Evolutionary conservation across 2,329 filamentous ascomycete species (phyloP), one percentile per base, ranked within the genome.

Genomic region (Apiospora phragmitis): DNA sequence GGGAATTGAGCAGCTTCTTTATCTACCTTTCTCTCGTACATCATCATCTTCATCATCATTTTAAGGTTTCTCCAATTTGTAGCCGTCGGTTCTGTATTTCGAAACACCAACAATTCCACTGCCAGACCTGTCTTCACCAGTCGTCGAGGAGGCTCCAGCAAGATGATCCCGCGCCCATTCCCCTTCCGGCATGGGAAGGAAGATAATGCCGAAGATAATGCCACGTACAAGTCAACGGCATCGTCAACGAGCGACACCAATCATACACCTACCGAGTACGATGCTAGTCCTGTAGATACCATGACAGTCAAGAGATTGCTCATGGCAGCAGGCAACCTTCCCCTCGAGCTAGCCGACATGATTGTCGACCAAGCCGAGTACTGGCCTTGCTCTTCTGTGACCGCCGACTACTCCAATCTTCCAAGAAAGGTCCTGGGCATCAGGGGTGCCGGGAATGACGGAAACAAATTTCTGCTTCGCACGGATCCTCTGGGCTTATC

Each of bases 321-420:
- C n/a, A 76, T 75, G 35, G 81, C 82, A 68, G 80, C 78, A 14
- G 78, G 80, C 8, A 77, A 77, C 2, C 79, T 91, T 1, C 89
- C 90, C 0, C 77, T 82, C 1, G 89, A 91, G 71, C 71, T 92
- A 0, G 80, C 89, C 47, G 85, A 91, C 74, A 77, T 79, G 65
- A 84, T 92, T 65, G 78, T 91, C 69, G 89, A 92, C 75, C 77
- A 82, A 38, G 90, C 89, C 69, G 89, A 91, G 78, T 91, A 91
- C 78, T 92, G 90, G 89, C 85, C 85, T 18, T 86, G 86, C 73
- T 84, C 85, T 0, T 79, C 80, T 0, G 76, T 80, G 12, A 78
- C 78, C 16, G 72, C 80, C 62, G 76, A 80, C 67, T 81, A 75
- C 70, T 71, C 73, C 7, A 68, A 73, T 14, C 70, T 70, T 8